Evolutionary conservation across 345 rosid genomes (phyloP), one percentile per base, ranked within the genome.

Genomic region (Eucalyptus victrix): DNA sequence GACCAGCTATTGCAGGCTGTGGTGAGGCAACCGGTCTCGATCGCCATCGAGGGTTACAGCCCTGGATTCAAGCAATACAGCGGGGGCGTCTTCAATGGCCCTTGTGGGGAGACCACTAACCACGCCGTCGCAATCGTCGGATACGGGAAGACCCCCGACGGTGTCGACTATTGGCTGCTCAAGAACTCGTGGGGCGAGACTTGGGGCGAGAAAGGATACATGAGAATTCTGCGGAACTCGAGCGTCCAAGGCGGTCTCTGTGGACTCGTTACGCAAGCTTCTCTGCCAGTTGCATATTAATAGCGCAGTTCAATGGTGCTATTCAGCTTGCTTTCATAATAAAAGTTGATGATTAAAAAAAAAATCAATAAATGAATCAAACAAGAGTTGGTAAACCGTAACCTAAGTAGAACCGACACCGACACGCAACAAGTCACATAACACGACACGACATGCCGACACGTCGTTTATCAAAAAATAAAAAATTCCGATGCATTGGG

Each of bases 161-260:
- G 92, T 10, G 81, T 17, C 30, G 91, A 93, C 62, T 94, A 92
- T 58, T 94, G 96, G 96, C 17, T 94, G 37, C 34, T 94, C 40
- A 95, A 92, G 88, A 96, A 96, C 49, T 96, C 96, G 13, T 94
- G 96, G 97, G 9, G 58, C 26, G 58, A 53, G 58, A 18, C 23
- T 21, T 53, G 65, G 65, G 65, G 65, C 13, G 65, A 58, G 30
- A 24, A 26, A 24, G 65, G 65, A 58, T 58, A 58, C 65, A 58
- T 58, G 65, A 58, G 30, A 58, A 24, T 58, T 4, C 65, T 9
- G 65, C 65, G 65, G 7, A 58, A 58, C 65, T 24, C 65, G 3
- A n/a, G 65, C 7, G 5, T 10, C 30, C 30, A 58, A 24, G 65
- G 65, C 65, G 65, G 65, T 58, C 14, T 58, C n/a, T 58, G 65